Base-by-base conservation (phyloP, 106 monocot genomes). In the Dendrobium nobile region DNA sequence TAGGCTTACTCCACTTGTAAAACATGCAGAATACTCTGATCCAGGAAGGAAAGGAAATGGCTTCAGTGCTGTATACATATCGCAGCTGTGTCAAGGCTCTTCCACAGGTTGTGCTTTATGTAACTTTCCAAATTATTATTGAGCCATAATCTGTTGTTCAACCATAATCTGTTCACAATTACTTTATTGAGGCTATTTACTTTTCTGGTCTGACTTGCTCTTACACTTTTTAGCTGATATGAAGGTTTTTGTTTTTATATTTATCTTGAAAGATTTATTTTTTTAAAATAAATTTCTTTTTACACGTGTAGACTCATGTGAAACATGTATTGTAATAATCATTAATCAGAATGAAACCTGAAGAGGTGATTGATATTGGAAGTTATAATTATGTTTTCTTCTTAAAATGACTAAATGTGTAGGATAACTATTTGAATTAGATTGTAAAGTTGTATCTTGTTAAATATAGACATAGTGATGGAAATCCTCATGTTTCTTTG, bases 81-180 rank as follows among this genome's bases (percentile, higher is more conserved):
- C 92, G 98, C 58, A 98, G 98, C 83, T 98, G 98, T 81, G 98
- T 98, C 56, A 98, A 98, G 89, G 98, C 98, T 73, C 95, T 98
- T 78, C 98, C 98, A 48, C 97, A 97, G 92, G 97, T 97, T 90
- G 27, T 56, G 67, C 26, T 73, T 67, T 13, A 6, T 37, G n/a
- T 42, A 42, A 7, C 19, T 43, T 42, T 44, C 43, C 22, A 64
- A 64, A 24, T 64, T 33, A 16, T 67, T 67, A 27, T 67, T 11
- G 5, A 67, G 67, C 20, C 9, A 67, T 67, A 67, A 27, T 67
- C 67, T 67, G 58, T 58, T 58, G 4, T 58, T n/a, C n/a, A 19
- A 58, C n/a, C 5, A 18, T 17, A 19, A 17, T 28, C 2, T 70
- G 3, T 33, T 70, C 70, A 67, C 67, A 70, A 15, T 33, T 7